phyloP scores from a whole-genome alignment of 2,329 filamentous ascomycete species.

The Harringtonia lauricola region DNA sequence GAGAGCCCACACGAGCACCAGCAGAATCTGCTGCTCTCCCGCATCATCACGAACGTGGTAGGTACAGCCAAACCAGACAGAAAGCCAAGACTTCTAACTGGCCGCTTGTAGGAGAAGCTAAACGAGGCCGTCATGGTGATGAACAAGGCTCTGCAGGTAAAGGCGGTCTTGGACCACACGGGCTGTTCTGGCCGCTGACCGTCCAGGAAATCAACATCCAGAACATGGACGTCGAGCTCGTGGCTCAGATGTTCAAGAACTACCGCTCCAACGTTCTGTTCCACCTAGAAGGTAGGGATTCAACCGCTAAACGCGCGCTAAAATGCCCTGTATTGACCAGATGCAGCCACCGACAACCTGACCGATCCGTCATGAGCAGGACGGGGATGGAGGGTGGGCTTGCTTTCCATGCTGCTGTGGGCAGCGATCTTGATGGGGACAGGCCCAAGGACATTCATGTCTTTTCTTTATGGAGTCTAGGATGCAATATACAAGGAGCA shows the following conservation, averaged over 20 bases:
- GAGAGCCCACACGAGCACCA: conserved; percentile 97
- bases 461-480: too few species aligned
- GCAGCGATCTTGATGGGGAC: too few species aligned
- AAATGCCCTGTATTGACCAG: not conserved
- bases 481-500: too few species aligned
- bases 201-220: conserved; percentile 88
- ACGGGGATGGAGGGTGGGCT: too few species aligned
- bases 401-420: too few species aligned
- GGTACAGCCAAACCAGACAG: conserved; percentile 19
- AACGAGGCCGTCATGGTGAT: conserved; percentile 88
- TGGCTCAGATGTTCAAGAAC: conserved; percentile 99
- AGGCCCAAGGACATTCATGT: too few species aligned
- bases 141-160: conserved; percentile 82
- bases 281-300: conserved; percentile 75
- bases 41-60: conserved; percentile 97
- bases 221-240: conserved; percentile 97
- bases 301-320: not conserved
- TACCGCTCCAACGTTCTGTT: conserved; percentile 97
- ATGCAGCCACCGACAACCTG: conserved; percentile 12
- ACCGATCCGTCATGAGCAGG: conserved; percentile 7
- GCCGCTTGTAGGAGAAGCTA: conserved; percentile 66
- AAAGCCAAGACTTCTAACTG: not conserved
- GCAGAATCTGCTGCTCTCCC: conserved; percentile 83
- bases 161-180: too few species aligned
- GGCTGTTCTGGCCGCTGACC: too few species aligned